These are phyloP conservation scores for Ustilago bromivora DNA, from an alignment of 1,284 basidiomycete species.

Conservation along the genomic window DNA sequence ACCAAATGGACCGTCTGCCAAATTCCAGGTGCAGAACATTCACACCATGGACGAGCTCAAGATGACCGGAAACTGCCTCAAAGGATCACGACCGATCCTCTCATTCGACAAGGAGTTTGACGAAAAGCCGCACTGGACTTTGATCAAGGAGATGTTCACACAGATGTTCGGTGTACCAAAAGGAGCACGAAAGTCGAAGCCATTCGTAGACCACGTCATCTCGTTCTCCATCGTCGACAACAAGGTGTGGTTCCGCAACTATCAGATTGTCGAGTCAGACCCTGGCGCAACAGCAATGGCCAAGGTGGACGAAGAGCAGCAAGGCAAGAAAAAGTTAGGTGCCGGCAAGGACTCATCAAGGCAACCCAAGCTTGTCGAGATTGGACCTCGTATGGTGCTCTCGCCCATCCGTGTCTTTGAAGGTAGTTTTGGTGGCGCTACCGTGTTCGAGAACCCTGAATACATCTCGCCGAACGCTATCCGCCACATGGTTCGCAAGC, in stretches of 20 bases:
- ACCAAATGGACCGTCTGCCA: constrained; percentile 96
- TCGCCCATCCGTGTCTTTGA: constrained; percentile 99
- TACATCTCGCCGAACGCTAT: constrained; percentile 89
- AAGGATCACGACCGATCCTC: constrained; percentile 90
- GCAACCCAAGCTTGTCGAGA: constrained; percentile 71
- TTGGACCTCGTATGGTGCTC: constrained; percentile 96
- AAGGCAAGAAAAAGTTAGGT: constrained; percentile 46
- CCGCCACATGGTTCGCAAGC: constrained; percentile 79
- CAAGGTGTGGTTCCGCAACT: constrained; percentile 99
- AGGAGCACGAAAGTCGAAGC: constrained; percentile 88
- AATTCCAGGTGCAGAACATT: constrained; percentile 97
- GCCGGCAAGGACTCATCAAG: constrained; percentile 27
- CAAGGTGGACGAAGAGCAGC: constrained; percentile 73
- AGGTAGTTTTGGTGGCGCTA: constrained; percentile 83
- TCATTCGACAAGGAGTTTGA: constrained; percentile 95
- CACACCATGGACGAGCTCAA: constrained; percentile 99
- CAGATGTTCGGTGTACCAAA: constrained; percentile 96
- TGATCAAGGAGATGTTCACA: constrained; percentile 95
- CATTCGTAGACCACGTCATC: constrained; percentile 97
- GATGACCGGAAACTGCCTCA: constrained; percentile 99
- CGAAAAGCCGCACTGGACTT: constrained; percentile 83
- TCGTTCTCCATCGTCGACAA: constrained; percentile 94
- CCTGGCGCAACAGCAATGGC: constrained; percentile 71
- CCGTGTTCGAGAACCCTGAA: constrained; percentile 96
- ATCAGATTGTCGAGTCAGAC: constrained; percentile 79